A percentile compares a stretch with the other conserved stretches of the same genome.
phyloP scores from a whole-genome alignment of 306 rosid genomes.

The Abrus pulchellus region DNA sequence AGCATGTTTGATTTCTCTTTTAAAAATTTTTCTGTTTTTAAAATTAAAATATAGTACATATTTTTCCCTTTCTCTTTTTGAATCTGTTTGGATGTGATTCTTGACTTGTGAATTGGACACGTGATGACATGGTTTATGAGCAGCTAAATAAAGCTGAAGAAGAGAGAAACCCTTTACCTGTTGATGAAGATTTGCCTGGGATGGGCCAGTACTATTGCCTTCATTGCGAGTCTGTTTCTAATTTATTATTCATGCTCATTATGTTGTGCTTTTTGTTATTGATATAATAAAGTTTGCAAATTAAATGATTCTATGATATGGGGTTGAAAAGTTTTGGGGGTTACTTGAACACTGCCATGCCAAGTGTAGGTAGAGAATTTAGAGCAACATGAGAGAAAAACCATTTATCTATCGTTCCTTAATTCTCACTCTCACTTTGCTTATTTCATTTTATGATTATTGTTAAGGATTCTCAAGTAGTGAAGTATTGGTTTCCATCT shows the following conservation, averaged over 20 bases:
- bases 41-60: no score
- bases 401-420: not conserved
- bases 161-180: constrained; percentile 60
- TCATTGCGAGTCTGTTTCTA: constrained; percentile 82
- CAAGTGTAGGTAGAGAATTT: constrained; percentile 1
- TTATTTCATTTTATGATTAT: not conserved
- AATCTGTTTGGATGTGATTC: constrained; percentile 36
- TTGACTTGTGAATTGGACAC: constrained; percentile 62
- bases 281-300: not conserved
- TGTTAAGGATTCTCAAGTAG: not conserved
- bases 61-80: not conserved
- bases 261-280: not conserved
- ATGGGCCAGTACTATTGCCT: constrained; percentile 93
- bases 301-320: not conserved
- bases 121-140: constrained; percentile 86
- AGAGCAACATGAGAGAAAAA: not conserved
- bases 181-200: constrained; percentile 92
- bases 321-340: not conserved
- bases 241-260: not conserved
- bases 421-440: not conserved
- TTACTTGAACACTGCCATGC: not conserved
- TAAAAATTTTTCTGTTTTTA: no score
- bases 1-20: not conserved
- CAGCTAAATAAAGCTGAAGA: constrained; percentile 65
- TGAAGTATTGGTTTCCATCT: not conserved